These are phyloP conservation scores for Acanthamoeba sp. DNA, from an alignment of 208 protist genomes.

Conservation along the genomic window DNA sequence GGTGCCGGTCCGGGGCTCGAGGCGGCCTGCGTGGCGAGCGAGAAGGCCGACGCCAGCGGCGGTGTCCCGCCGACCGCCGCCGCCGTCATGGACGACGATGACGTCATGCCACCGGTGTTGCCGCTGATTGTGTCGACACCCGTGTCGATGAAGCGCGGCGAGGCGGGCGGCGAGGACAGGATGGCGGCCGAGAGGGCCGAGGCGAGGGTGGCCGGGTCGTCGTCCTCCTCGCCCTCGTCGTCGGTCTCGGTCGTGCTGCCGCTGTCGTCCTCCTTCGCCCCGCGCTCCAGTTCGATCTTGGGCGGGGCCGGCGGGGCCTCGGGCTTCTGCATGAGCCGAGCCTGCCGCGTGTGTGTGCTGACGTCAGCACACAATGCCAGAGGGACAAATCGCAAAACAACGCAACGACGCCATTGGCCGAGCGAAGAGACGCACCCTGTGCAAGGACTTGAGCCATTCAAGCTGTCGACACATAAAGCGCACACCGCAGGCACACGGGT, in stretches of 20 bases:
- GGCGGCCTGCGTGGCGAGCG: slow-evolving; percentile 5
- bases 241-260: background rate
- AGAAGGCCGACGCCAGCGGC: slow-evolving; percentile 25
- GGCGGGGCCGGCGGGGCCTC: slow-evolving; percentile 46
- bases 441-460: slow-evolving; percentile 43
- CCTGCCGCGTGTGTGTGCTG: background rate
- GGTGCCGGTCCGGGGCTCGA: background rate
- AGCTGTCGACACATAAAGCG: too few species aligned
- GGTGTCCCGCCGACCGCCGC: background rate
- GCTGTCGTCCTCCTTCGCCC: background rate
- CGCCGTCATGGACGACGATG: background rate
- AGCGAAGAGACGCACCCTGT: background rate
- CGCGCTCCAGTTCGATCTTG: background rate
- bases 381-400: background rate
- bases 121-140: background rate
- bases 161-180: background rate
- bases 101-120: background rate
- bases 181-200: background rate
- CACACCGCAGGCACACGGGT: too few species aligned
- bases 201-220: slow-evolving; percentile 42
- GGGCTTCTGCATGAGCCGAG: slow-evolving; percentile 36
- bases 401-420: background rate
- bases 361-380: background rate
- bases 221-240: slow-evolving; percentile 42
- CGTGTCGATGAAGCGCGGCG: background rate